Conservation (phyloP, 1,139 yeast genomes). For the Blastobotrys elegans region DNA sequence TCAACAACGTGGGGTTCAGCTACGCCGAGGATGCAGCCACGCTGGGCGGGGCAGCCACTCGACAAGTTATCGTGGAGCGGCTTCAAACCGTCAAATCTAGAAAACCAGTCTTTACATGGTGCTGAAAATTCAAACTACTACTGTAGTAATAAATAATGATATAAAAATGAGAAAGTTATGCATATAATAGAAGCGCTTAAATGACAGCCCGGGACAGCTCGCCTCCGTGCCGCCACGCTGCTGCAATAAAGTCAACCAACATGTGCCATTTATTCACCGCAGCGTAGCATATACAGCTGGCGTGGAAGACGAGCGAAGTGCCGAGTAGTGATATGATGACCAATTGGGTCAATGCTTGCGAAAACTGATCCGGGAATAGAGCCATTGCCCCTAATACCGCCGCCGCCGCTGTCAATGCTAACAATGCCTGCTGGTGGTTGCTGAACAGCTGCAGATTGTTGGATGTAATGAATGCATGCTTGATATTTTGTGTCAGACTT, state of each 20-base stretch:
- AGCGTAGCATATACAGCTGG: neutral
- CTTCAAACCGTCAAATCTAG: conserved; percentile 51
- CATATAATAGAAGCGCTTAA: too few species aligned
- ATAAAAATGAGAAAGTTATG: neutral
- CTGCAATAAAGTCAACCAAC: neutral
- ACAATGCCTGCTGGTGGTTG: neutral
- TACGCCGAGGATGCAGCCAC: conserved; percentile 31
- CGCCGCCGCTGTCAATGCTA: neutral
- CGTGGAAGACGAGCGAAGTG: conserved; percentile 3
- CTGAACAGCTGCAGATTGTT: neutral
- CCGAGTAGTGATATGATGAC: neutral
- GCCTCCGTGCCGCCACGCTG: conserved; percentile 7
- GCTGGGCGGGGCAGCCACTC: conserved; percentile 25
- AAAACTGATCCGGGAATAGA: neutral
- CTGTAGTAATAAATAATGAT: neutral
- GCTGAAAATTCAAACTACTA: conserved; percentile 32
- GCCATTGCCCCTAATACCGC: neutral
- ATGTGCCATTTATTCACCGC: neutral
- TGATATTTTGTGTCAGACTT: conserved; percentile 5
- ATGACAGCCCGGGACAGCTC: conserved; percentile 1
- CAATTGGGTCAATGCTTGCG: neutral
- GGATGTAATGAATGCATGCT: neutral
- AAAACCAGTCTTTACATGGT: conserved; percentile 71
- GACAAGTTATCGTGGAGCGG: conserved; percentile 55
- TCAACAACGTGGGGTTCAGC: conserved; percentile 30